phyloP scores from a whole-genome alignment of 2,329 filamentous ascomycete species.

The Huntiella decipiens region DNA sequence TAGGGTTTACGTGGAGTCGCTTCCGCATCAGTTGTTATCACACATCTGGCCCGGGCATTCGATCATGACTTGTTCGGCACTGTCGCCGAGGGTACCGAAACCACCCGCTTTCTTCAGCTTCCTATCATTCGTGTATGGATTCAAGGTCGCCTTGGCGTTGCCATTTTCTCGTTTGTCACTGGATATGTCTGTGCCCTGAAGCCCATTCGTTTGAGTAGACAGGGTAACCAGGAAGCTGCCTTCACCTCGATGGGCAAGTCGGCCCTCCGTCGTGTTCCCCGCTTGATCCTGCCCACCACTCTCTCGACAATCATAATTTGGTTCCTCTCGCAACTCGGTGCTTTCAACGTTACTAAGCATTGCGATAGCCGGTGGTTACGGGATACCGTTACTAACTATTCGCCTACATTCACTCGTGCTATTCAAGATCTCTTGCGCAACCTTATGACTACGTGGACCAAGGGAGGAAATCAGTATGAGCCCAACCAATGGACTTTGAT shows the following conservation, averaged over 20 bases:
- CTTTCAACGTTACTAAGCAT: slow-evolving; percentile 34
- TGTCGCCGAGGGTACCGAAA: slow-evolving; percentile 22
- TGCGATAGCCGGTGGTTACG: slow-evolving; percentile 8
- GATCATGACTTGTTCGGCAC: slow-evolving; percentile 30
- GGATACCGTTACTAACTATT: slow-evolving; percentile 29
- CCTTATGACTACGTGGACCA: slow-evolving; percentile 32
- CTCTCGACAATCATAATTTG: slow-evolving; percentile 37
- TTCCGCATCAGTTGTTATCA: slow-evolving; percentile 34
- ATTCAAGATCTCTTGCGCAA: slow-evolving; percentile 21
- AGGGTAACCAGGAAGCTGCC: slow-evolving; percentile 33
- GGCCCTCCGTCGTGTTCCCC: slow-evolving; percentile 37
- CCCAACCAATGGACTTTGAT: slow-evolving; percentile 39
- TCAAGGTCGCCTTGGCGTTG: slow-evolving; percentile 44
- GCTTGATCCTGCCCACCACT: slow-evolving; percentile 37
- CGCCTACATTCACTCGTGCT: slow-evolving; percentile 18
- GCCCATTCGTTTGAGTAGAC: slow-evolving; percentile 34
- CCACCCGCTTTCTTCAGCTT: slow-evolving; percentile 33
- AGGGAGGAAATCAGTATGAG: slow-evolving; percentile 31
- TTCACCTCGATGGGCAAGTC: slow-evolving; percentile 35
- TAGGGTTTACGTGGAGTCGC: slow-evolving; percentile 38
- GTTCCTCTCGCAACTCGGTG: slow-evolving; percentile 32
- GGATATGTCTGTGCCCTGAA: slow-evolving; percentile 46
- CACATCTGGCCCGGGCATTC: slow-evolving; percentile 33
- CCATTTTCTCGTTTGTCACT: slow-evolving; percentile 46
- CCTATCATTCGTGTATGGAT: slow-evolving; percentile 39